Base-by-base conservation (phyloP, 2,329 filamentous ascomycete species). In the Periconia macrospinosa region DNA sequence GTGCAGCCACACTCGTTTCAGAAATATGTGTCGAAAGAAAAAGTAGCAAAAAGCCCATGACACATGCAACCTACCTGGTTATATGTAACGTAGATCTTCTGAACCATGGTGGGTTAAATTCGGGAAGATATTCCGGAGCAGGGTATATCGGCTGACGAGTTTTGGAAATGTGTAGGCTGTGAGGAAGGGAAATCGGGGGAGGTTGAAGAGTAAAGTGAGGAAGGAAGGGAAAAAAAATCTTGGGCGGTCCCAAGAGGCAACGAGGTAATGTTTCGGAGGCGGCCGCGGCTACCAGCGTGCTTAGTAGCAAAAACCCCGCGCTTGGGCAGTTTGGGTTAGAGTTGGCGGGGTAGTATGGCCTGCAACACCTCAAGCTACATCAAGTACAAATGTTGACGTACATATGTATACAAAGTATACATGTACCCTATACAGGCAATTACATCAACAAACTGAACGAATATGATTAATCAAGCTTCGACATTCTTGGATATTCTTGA, bases 71-170 rank as follows among this genome's bases (percentile, higher is more conserved):
- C 53, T 69, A 75, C 74, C 71, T 76, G 66, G 65, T 76, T 76
- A 59, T 76, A 76, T 40, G 74, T 75, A 55, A 76, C 70, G 66
- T 75, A 76, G 48, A 75, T 61, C 61, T 76, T 76, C 60, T 76
- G 65, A 47, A 75, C 71, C 73, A 76, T 76, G 47, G 43, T 71
- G 58, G 23, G 23, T 8, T 27, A 27, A 8, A 53, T 27, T 27
- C 23, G 23, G 23, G 8, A 3, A 5, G 23, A 8, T 27, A 27
- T 27, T 27, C 23, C 23, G 23, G 23, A 8, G 8, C 23, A 27
- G 8, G 23, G 23, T 27, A 3, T 27, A 37, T 37, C 20, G 19
- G n/a, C 52, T 30, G 41, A n/a, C 44, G 11, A 14, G 11, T 13
- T 27, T 30, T 45, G 2, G 11, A 14, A 18, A 45, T 15, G 41